These are phyloP conservation scores for Alternaria sp. DNA, from an alignment of 2,329 filamentous ascomycete species.

Conservation along the genomic window DNA sequence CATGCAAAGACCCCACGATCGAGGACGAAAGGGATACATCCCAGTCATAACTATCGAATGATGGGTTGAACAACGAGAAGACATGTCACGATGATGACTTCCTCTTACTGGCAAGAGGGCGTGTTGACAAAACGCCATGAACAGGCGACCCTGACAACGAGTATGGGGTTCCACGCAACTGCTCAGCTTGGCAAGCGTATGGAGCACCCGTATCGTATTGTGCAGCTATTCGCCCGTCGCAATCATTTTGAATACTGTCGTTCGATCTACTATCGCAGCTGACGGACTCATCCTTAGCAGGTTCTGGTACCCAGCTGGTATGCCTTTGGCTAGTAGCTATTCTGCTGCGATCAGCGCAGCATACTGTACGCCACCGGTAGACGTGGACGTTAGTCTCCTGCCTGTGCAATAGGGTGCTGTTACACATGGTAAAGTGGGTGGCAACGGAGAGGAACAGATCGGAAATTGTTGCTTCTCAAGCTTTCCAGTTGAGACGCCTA, in stretches of 20 bases:
- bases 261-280: conserved; percentile 20
- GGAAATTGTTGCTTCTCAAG: too few relatives aligned
- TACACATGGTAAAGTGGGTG: too few relatives aligned
- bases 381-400: conserved; percentile 21
- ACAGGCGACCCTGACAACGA: too few relatives aligned
- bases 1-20: not conserved
- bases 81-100: not conserved
- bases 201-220: too few relatives aligned
- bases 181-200: too few relatives aligned
- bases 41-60: not conserved
- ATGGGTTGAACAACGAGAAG: not conserved
- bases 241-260: conserved; percentile 20
- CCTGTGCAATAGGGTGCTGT: too few relatives aligned
- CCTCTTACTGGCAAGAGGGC: not conserved
- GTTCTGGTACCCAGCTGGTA: conserved; percentile 27
- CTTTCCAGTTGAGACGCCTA: too few relatives aligned
- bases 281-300: conserved; percentile 21
- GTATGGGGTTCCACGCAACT: too few relatives aligned
- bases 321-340: conserved; percentile 40
- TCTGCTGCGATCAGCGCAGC: conserved; percentile 49
- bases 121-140: too few relatives aligned
- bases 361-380: conserved; percentile 34
- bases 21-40: not conserved
- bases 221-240: too few relatives aligned
- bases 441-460: too few relatives aligned